Conservation (phyloP, 106 monocot species). For the Phalaenopsis equestris region DNA sequence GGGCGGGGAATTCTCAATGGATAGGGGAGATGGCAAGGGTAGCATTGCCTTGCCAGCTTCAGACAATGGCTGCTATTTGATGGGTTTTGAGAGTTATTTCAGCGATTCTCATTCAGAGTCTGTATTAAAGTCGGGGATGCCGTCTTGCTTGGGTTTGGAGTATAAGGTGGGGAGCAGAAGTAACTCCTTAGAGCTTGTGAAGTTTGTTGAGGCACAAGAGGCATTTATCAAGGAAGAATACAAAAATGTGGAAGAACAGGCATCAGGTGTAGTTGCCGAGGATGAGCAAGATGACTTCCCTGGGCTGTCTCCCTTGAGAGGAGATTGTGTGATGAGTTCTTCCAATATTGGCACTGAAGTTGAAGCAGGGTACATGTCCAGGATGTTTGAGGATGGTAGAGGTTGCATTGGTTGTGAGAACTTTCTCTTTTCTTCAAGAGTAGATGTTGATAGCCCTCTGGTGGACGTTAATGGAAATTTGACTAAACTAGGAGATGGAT, state of each 20-base stretch:
- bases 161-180: neutral
- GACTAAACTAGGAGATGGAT: neutral
- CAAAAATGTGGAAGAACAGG: neutral
- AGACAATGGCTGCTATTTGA: neutral
- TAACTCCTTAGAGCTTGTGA: neutral
- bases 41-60: neutral
- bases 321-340: neutral
- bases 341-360: constrained; percentile 17
- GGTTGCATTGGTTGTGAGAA: constrained; percentile 9
- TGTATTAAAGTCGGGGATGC: neutral
- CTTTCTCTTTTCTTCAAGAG: constrained; percentile 16
- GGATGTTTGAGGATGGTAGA: constrained; percentile 5
- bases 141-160: neutral
- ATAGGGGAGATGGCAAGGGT: neutral
- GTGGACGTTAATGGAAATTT: neutral
- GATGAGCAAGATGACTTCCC: constrained; percentile 25
- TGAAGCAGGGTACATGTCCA: constrained; percentile 5
- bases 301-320: constrained; percentile 16
- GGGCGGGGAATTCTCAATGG: neutral
- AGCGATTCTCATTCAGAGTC: neutral
- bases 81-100: neutral
- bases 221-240: constrained; percentile 6
- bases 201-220: neutral
- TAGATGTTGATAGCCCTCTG: constrained; percentile 6
- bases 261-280: neutral